Evolutionary conservation across 352 stramenopile genomes (phyloP), one percentile per base, ranked within the genome.

Genomic region (Globisporangium emineosum): DNA sequence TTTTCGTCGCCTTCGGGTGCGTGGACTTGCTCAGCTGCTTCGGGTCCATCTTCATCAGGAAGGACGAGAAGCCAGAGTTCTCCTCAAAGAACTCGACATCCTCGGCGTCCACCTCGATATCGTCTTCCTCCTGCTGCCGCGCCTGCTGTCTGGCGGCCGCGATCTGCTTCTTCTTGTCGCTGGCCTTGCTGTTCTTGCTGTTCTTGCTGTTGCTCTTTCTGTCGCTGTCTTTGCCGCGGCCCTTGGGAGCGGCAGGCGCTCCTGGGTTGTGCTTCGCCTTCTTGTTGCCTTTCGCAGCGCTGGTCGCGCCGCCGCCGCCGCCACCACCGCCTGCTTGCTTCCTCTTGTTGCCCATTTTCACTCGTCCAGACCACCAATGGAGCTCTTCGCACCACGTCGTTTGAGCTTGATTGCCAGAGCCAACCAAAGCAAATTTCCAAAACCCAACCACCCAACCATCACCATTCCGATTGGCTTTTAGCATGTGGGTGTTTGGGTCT

Each of bases 31-130:
- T 81, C 61, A 94, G 61, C 45, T 77, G 70, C 63, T 86, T 87
- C 30, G 73, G 51, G 67, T 96, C 83, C 81, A 96, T 91, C n/a
- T 86, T 84, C 30, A 80, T 72, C 45, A 96, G 60, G 64, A 96
- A 96, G 13, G 72, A 83, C 55, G 83, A 87, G 50, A 83, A 91
- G 49, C 73, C 61, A n/a, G 67, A 68, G 59, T 96, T 89, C 47
- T 78, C 74, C 42, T 88, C 83, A 57, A 89, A 91, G 66, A 94
- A 93, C 45, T 77, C 83, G 57, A 93, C 69, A 58, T 96, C 87
- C 9, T 91, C 82, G 2, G 86, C 79, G 50, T 88, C 83, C n/a
- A 89, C 83, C 21, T 89, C 85, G 43, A 80, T 79, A 8, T 83
- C 72, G 3, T 82, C 68, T 5, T 86, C 82, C n/a, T 72, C 68